Evolutionary conservation across 768 basidiomycete genomes (phyloP), one percentile per base, ranked within the genome.

Genomic region (Lentinus tigrinus): DNA sequence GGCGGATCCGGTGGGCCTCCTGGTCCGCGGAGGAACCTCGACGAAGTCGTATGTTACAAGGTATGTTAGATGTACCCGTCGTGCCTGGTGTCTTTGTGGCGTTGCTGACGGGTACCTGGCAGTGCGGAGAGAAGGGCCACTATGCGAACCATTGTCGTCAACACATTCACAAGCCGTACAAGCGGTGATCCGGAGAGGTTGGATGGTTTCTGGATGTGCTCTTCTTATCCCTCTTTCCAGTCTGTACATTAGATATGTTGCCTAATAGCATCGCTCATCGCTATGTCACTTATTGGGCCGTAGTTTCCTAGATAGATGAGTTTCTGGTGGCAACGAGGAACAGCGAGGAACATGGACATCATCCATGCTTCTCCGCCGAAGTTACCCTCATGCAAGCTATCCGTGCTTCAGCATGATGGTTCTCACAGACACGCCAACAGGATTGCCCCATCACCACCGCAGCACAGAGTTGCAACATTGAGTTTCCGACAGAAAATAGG

Each of bases 131-230:
- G 71, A 88, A 89, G 64, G 96, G 96, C 1, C 96, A 98, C 69
- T 96, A 96, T 69, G 95, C 95, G 19, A 96, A 97, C 70, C 87
- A 91, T 65, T 97, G 95, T 73, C 95, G 95, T 71, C 78, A 90
- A 55, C 95, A 94, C 70, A 88, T 93, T 23, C 94, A 65, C 56
- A 63, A 61, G 60, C 55, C 57, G 26, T 58, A 59, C 58, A 65
- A 63, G 52, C 64, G 64, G 46, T 58, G 54, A 34, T 34, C 17
- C 10, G 53, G 27, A 19, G 31, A 31, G 13, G 43, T 11, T 24
- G 43, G 50, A 9, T n/a, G 52, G 52, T 14, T 8, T 13, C 14
- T 50, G n/a, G 49, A 26, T 26, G 42, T 40, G 24, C 38, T 21
- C 23, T 28, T 36, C 14, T 24, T 23, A 24, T 24, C 23, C 17